These are phyloP conservation scores for Phycomyces nitens DNA, from an alignment of 192 early-diverging fungal species.

Conservation along the genomic window DNA sequence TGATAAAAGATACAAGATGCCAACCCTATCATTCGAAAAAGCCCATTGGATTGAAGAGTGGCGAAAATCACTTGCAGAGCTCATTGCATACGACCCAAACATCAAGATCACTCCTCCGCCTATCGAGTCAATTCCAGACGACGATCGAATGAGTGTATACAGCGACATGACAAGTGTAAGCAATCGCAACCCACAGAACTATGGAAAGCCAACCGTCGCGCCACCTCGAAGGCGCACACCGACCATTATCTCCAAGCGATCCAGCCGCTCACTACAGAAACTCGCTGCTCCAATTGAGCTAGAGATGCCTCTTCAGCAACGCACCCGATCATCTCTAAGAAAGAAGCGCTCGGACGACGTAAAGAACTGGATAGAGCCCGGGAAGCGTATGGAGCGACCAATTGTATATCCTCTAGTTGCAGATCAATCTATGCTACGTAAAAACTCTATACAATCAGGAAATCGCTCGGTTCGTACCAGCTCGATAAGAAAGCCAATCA, in stretches of 20 bases:
- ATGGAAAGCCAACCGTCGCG: not conserved
- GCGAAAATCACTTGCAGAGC: conserved; percentile 31
- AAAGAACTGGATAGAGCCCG: conserved; percentile 19
- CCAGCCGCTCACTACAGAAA: conserved; percentile 6
- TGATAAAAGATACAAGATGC: not conserved
- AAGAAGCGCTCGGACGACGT: conserved; percentile 26
- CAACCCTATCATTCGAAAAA: conserved; percentile 23
- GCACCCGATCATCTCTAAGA: not conserved
- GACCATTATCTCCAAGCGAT: conserved; percentile 1
- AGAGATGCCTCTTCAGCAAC: not conserved
- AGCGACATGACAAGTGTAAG: conserved; percentile 35
- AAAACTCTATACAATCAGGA: not conserved
- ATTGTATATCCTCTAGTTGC: not conserved
- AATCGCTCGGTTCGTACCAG: not conserved
- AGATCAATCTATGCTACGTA: not conserved
- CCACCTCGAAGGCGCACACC: not conserved
- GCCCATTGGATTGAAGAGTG: conserved; percentile 31
- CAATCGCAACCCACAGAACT: not conserved
- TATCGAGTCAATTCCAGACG: conserved; percentile 32
- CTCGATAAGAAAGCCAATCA: conserved; percentile 6
- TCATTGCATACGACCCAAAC: conserved; percentile 29
- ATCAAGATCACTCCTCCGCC: conserved; percentile 27
- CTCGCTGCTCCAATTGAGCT: not conserved
- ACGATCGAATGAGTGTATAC: conserved; percentile 20
- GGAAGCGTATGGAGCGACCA: not conserved